These are phyloP conservation scores for Phyllostachys edulis DNA, from an alignment of 176 grass and related monocot genomes.

Conservation along the genomic window DNA sequence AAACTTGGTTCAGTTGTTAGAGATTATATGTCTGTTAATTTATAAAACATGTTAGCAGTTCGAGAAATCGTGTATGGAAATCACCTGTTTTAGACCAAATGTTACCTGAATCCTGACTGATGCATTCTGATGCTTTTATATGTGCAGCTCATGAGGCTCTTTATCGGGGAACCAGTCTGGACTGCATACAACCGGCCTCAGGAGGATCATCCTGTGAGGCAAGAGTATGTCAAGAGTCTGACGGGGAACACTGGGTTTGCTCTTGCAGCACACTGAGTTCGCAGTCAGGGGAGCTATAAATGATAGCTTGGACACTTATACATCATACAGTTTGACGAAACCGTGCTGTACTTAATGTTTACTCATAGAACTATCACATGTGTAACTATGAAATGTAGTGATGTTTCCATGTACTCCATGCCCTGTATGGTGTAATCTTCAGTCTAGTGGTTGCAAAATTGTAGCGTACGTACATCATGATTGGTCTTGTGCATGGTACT, in stretches of 20 bases:
- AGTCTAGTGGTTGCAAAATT: neutral
- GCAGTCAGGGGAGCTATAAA: neutral
- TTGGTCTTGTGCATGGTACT: neutral
- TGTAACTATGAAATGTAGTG: neutral
- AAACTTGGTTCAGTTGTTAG: conserved; percentile 6
- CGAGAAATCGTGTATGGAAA: neutral
- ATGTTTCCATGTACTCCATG: neutral
- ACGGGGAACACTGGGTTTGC: conserved; percentile 46
- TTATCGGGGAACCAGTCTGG: conserved; percentile 80
- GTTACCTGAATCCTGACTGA: neutral
- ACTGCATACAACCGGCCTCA: conserved; percentile 75
- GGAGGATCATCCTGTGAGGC: conserved; percentile 77
- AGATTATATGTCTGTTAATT: neutral
- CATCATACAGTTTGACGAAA: neutral
- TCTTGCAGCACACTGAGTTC: conserved; percentile 66
- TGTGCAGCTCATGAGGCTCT: conserved; percentile 86
- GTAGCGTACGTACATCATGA: neutral
- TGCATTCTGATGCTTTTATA: neutral
- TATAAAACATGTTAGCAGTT: neutral
- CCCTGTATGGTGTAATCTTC: neutral
- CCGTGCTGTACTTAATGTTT: neutral
- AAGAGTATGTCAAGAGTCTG: conserved; percentile 71
- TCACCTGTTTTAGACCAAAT: neutral
- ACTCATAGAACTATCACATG: neutral
- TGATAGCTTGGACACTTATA: neutral